Evolutionary conservation across 305 asterid species (phyloP).

Genomic region (Fraxinus sp.): DNA sequence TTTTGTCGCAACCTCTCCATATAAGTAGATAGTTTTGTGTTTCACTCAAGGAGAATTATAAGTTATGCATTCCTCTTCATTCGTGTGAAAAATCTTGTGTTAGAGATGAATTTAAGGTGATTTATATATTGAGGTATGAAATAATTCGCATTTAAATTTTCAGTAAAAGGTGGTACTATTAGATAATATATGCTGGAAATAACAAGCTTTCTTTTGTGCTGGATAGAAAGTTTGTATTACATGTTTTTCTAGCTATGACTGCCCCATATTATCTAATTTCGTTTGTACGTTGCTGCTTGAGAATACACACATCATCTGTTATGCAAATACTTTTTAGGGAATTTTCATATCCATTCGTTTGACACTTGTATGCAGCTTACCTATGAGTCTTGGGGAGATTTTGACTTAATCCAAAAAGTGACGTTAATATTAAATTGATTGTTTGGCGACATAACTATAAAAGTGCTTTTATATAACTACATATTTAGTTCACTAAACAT

Average conservation of each 20-base stretch:
- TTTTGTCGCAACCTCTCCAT: not conserved
- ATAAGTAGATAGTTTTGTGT: not conserved
- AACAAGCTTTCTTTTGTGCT: not conserved
- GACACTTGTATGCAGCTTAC: not conserved
- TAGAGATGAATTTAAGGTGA: not conserved
- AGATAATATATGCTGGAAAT: not conserved
- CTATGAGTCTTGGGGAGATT: not conserved
- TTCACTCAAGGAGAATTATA: not conserved
- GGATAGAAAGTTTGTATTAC: not conserved
- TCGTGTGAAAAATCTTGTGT: not conserved
- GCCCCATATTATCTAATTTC: not conserved
- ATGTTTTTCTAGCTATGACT: not conserved
- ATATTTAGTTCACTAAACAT: not conserved
- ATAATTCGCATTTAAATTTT: not conserved
- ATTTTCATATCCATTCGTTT: not conserved
- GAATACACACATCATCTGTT: not conserved
- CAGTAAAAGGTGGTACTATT: not conserved
- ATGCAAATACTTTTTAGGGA: not conserved
- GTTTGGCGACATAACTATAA: not conserved
- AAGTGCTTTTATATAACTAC: not conserved
- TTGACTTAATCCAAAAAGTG: not conserved
- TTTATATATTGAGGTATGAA: not conserved
- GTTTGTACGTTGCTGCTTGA: not conserved
- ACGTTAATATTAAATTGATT: not conserved
- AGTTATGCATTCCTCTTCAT: not conserved